Percentiles rank a stretch among this genome's conserved stretches.
These are phyloP conservation scores for Cladophialophora carrionii DNA, from an alignment of 2,329 filamentous ascomycete genomes.

Conservation along the genomic window DNA sequence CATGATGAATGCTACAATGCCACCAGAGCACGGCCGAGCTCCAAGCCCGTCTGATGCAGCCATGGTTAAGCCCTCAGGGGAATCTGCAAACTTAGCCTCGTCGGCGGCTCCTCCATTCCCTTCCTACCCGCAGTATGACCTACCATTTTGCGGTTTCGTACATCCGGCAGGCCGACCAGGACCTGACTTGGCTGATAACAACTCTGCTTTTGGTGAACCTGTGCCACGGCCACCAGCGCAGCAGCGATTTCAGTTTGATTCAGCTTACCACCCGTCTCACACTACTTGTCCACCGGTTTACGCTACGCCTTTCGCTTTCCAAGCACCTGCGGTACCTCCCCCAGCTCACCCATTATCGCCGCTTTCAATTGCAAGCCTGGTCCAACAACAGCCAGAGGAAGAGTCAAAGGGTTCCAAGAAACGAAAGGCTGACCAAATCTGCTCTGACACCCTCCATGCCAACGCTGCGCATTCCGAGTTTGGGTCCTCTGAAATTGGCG, in stretches of 20 bases:
- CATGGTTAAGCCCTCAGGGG: slow-evolving; percentile 41
- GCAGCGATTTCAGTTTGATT: background rate
- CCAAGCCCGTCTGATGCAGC: slow-evolving; percentile 48
- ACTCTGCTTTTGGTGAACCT: slow-evolving; percentile 27
- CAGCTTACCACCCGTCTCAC: background rate
- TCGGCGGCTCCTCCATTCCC: slow-evolving; percentile 3
- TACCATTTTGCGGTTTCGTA: background rate
- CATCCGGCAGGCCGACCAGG: slow-evolving; percentile 1
- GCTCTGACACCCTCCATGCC: slow-evolving; percentile 27
- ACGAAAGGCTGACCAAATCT: slow-evolving; percentile 36
- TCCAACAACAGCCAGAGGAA: background rate
- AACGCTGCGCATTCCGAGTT: background rate
- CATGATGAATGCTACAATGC: background rate
- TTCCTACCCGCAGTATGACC: background rate
- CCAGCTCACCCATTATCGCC: background rate
- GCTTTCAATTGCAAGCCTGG: slow-evolving; percentile 16
- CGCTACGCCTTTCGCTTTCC: background rate
- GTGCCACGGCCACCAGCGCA: slow-evolving; percentile 1
- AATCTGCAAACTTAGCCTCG: background rate
- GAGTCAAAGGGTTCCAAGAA: slow-evolving; percentile 20
- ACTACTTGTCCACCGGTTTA: background rate
- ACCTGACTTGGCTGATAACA: slow-evolving; percentile 26
- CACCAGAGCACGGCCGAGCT: slow-evolving; percentile 31
- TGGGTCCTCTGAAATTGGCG: background rate
- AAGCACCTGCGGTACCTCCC: background rate